Percentiles rank a stretch among this genome's conserved stretches.
These are phyloP conservation scores for Usnea hakonensis DNA, from an alignment of 495 filamentous ascomycete genomes.

Conservation along the genomic window DNA sequence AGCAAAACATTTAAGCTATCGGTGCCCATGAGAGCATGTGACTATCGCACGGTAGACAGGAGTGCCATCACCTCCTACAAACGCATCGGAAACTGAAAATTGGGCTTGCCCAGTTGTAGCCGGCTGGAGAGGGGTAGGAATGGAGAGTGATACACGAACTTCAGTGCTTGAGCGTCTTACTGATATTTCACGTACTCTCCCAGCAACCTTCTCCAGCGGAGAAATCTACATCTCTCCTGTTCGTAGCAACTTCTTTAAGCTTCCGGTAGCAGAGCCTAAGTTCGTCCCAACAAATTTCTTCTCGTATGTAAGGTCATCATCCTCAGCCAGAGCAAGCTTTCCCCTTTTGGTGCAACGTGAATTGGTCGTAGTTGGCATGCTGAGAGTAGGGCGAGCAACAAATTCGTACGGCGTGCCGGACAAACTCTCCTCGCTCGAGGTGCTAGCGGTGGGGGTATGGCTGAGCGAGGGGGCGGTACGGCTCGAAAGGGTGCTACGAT, in stretches of 20 bases:
- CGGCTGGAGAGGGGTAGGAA: slow-evolving; percentile 24
- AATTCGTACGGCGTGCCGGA: slow-evolving; percentile 28
- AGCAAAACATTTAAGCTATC: neutral
- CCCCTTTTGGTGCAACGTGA: slow-evolving; percentile 19
- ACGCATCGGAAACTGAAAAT: neutral
- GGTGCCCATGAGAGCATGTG: neutral
- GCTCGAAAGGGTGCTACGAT: slow-evolving; percentile 26
- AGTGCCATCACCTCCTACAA: neutral
- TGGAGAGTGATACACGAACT: slow-evolving; percentile 12
- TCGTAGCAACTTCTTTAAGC: slow-evolving; percentile 21
- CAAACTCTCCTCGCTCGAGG: slow-evolving; percentile 38
- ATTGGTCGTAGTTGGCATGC: slow-evolving; percentile 24
- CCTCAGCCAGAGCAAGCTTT: slow-evolving; percentile 5
- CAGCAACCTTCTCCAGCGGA: slow-evolving; percentile 22
- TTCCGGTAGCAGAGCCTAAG: slow-evolving; percentile 17
- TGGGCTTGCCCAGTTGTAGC: neutral
- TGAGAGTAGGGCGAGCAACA: slow-evolving; percentile 27
- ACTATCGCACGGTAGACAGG: neutral
- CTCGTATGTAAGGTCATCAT: slow-evolving; percentile 18
- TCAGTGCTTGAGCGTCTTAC: neutral
- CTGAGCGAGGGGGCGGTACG: slow-evolving; percentile 32
- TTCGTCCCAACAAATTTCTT: slow-evolving; percentile 14
- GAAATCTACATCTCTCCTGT: slow-evolving; percentile 1
- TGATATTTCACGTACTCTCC: slow-evolving; percentile 12
- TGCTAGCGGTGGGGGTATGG: slow-evolving; percentile 38